Percentiles rank a stretch among this genome's conserved stretches.
These are phyloP conservation scores for Trametes sanguinea DNA, from an alignment of 768 basidiomycete species.

Conservation along the genomic window DNA sequence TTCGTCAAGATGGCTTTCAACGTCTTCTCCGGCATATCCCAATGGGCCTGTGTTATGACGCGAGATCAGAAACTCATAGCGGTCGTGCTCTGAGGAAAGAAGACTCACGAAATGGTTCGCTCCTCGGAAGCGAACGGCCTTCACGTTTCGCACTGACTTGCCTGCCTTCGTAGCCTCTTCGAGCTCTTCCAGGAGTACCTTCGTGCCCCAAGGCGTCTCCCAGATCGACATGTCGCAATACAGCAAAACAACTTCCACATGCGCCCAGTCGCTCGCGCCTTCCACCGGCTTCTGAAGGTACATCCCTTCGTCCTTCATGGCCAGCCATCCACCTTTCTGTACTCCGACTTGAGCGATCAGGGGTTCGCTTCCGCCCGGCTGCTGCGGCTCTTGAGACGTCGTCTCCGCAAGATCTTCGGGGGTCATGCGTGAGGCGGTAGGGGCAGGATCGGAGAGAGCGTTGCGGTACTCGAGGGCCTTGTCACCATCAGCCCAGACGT, in stretches of 20 bases:
- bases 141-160: neutral
- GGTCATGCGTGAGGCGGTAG: slow-evolving; percentile 1
- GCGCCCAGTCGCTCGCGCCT: neutral
- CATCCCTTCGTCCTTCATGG: neutral
- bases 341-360: neutral
- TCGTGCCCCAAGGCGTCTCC: slow-evolving; percentile 13
- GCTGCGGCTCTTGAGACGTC: neutral
- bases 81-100: neutral
- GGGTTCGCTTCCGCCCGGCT: neutral
- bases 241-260: slow-evolving; percentile 1
- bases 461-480: slow-evolving; percentile 4
- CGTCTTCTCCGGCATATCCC: slow-evolving; percentile 8
- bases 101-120: slow-evolving; percentile 19
- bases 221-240: slow-evolving; percentile 5
- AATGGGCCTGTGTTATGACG: neutral
- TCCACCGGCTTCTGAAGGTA: neutral
- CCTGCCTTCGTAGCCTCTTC: slow-evolving; percentile 7
- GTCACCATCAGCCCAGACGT: neutral
- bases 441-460: slow-evolving; percentile 1
- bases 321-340: neutral
- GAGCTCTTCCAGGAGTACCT: neutral
- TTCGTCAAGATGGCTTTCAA: neutral
- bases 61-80: neutral
- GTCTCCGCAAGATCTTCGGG: slow-evolving; percentile 6
- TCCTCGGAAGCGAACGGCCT: slow-evolving; percentile 3